Percentiles rank a stretch among this genome's conserved stretches.
Evolutionary conservation across 192 early-diverging fungal genomes (phyloP).

Genomic region (Backusella macrospora): DNA sequence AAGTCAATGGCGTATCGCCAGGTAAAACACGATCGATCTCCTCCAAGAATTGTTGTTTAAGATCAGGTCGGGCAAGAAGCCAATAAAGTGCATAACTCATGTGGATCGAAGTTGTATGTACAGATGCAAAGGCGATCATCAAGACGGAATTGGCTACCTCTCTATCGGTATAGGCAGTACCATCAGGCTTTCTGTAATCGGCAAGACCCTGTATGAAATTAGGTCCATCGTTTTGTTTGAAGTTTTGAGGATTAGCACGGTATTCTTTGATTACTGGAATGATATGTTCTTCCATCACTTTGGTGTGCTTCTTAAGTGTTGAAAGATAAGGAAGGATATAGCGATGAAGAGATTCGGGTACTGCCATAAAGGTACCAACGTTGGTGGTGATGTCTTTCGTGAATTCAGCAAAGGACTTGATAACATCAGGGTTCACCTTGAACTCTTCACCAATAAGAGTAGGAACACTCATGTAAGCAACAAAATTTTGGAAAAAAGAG

Average conservation of each 20-base stretch:
- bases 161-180: conserved; percentile 10
- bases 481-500: conserved; percentile 23
- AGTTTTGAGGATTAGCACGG: background rate
- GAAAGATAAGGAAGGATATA: conserved; percentile 26
- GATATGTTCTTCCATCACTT: conserved; percentile 18
- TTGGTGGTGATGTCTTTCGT: conserved; percentile 31
- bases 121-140: conserved; percentile 34
- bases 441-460: conserved; percentile 29
- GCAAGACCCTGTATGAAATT: conserved; percentile 30
- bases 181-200: conserved; percentile 23
- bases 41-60: background rate
- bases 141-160: conserved; percentile 26
- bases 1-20: conserved; percentile 9
- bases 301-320: conserved; percentile 6
- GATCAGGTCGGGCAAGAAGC: conserved; percentile 32
- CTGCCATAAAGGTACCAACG: conserved; percentile 20
- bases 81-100: conserved; percentile 21
- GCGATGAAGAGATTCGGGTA: conserved; percentile 20
- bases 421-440: conserved; percentile 18
- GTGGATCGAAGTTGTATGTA: conserved; percentile 29
- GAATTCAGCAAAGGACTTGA: conserved; percentile 32
- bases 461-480: conserved; percentile 37
- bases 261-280: background rate
- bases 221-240: background rate
- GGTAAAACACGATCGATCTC: conserved; percentile 28